Evolutionary conservation across 805 yeast species (phyloP).

Genomic region (Myxozyma neglecta): DNA sequence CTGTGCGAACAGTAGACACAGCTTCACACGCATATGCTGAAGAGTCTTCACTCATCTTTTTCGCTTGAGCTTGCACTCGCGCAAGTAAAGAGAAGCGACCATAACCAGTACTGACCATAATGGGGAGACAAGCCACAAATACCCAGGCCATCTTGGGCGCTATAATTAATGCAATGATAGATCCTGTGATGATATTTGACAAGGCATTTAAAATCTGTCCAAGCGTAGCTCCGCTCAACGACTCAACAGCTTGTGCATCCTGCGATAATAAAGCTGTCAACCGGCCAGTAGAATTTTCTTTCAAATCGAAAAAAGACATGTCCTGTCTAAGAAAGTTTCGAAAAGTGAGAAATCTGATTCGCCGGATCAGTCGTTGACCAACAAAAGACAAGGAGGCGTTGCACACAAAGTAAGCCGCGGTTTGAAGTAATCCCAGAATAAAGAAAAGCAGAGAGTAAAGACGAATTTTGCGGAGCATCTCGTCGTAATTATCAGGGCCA

Average conservation of each 20-base stretch:
- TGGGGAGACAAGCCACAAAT: slow-evolving; percentile 41
- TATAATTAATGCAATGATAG: slow-evolving; percentile 43
- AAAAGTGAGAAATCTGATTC: slow-evolving; percentile 33
- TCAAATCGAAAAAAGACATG: slow-evolving; percentile 34
- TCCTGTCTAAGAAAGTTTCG: slow-evolving; percentile 36
- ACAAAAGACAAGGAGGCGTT: slow-evolving; percentile 10
- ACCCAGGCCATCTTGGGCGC: slow-evolving; percentile 46
- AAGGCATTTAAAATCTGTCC: slow-evolving; percentile 43
- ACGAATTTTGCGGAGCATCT: slow-evolving; percentile 37
- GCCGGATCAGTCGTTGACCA: slow-evolving; percentile 32
- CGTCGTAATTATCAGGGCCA: slow-evolving; percentile 1
- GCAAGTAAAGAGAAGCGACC: slow-evolving; percentile 41
- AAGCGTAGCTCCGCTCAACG: slow-evolving; percentile 44
- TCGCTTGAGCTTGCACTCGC: slow-evolving; percentile 41
- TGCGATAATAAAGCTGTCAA: slow-evolving; percentile 34
- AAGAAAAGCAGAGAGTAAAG: slow-evolving; percentile 15
- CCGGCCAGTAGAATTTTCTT: slow-evolving; percentile 35
- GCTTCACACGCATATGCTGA: slow-evolving; percentile 46
- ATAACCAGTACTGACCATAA: slow-evolving; percentile 45
- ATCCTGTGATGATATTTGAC: slow-evolving; percentile 43
- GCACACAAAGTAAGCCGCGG: slow-evolving; percentile 10
- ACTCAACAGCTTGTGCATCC: slow-evolving; percentile 27
- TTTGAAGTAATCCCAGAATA: slow-evolving; percentile 16
- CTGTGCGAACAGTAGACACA: slow-evolving; percentile 46
- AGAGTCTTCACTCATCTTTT: slow-evolving; percentile 42